These are phyloP conservation scores for Phyllostachys edulis DNA, from an alignment of 176 grass and related monocot genomes.

Conservation along the genomic window DNA sequence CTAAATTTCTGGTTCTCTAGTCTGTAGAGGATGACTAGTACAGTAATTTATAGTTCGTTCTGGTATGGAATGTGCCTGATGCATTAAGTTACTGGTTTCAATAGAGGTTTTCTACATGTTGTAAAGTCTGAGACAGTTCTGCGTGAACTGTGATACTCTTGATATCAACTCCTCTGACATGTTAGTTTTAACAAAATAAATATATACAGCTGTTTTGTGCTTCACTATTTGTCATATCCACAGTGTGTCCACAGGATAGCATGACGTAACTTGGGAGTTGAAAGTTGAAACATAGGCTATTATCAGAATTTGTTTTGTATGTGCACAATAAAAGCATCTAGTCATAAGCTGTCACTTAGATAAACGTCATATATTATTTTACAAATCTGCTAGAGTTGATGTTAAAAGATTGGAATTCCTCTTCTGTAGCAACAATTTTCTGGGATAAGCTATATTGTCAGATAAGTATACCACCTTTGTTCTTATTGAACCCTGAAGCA, in stretches of 20 bases:
- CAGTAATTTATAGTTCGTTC: not conserved
- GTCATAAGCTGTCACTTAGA: not conserved
- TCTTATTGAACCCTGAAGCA: too few species aligned
- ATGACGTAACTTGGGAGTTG: too few species aligned
- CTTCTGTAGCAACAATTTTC: slow-evolving; percentile 10
- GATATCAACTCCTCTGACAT: not conserved
- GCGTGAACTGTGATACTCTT: not conserved
- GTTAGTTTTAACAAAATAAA: not conserved
- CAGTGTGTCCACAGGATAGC: too few species aligned
- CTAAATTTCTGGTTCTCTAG: not conserved
- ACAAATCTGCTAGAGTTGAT: not conserved
- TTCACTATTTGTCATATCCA: not conserved
- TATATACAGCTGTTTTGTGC: not conserved
- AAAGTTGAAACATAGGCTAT: too few species aligned
- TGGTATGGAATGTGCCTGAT: not conserved
- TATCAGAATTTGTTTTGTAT: not conserved
- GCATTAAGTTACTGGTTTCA: not conserved
- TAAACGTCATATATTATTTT: not conserved
- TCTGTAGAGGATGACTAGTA: not conserved
- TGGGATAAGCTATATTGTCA: not conserved
- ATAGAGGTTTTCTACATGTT: not conserved
- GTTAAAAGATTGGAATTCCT: not conserved
- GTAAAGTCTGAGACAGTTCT: not conserved
- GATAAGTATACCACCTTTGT: too few species aligned
- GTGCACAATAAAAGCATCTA: too few species aligned